Base-by-base conservation (phyloP, 1,284 basidiomycete genomes). In the Flammula alnicola region DNA sequence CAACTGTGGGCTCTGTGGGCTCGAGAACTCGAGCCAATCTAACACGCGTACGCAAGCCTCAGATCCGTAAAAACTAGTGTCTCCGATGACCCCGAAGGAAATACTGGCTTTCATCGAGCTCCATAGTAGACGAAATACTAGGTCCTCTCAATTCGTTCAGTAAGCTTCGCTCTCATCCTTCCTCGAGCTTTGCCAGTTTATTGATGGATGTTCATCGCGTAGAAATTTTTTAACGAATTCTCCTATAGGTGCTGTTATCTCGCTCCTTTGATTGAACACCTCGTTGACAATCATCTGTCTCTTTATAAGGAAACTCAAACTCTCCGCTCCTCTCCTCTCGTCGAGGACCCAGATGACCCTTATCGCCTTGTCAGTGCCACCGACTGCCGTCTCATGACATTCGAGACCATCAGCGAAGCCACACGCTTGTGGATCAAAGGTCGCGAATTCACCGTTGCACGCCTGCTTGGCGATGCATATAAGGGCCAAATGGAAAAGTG, bases 381-480 rank as follows among this genome's bases (percentile, higher is more conserved):
- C 0, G 96, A 99, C 73, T 98, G 93, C 65, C 86, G 96, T 20
- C 81, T 98, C 61, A 96, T 98, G 89, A 86, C 87, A 0, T 99
- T 98, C 67, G 86, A 91, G 63, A 88, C 83, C 0, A 84, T 98
- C 6, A 74, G 69, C 38, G 89, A 93, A 47, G 95, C 97, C 1
- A 98, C 93, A 1, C 75, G 78, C 17, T 72, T 99, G 4, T 99
- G 97, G 96, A 97, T 99, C 73, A 99, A 99, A 65, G 97, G 96
- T 0, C 84, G 93, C 19, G 93, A 97, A 59, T 98, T 98, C 64
- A 88, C 84, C 0, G 79, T 98, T 1, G 77, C 72, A 1, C 78
- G 86, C 1, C 75, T 99, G 31, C 78, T 99, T 0, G 95, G 95
- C 0, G 87, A 91, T 6, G 73, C 72, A 5, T 93, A 93, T 66